Evolutionary conservation across 169 alveolate species (phyloP), one percentile per base, ranked within the genome.

Genomic region (Plasmodium vinckei): DNA sequence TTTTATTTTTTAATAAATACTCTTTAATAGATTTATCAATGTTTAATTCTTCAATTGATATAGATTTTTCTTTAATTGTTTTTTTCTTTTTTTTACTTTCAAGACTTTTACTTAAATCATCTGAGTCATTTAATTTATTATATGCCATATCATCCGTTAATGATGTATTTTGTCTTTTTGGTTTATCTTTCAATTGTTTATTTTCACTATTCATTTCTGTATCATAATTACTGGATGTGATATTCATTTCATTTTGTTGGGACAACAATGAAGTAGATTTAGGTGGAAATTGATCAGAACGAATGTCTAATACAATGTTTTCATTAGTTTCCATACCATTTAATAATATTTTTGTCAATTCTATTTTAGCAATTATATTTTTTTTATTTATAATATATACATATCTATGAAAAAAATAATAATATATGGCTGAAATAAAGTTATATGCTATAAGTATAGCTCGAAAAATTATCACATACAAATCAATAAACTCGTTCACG

Each of bases 281-380:
- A 3, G 3, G 42, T 5, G 5, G 1, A 0, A 0, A 0, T 33
- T 33, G 4, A 4, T 33, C 42, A 13, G 1, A 3, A n/a, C 67
- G 33, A 0, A 12, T 57, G 10, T 44, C 53, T 6, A 67, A 54
- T 10, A 79, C 1, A 42, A 67, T 69, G 17, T 79, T 54, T 70
- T 79, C 60, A 1, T 54, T 79, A 7, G 49, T 25, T 33, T 79
- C 51, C 39, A 79, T 53, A 25, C 56, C 82, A 13, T 42, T 79
- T n/a, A 79, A 5, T 27, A 79, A 49, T 5, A 79, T 67, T 25
- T 23, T 79, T 33, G 67, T 82, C 49, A 79, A 33, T 39, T 79
- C 82, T n/a, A 13, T 49, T 57, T 67, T 39, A 9, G 89, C 89
- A 7, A 79, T 12, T 15, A 79, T 53, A 21, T 19, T 46, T 54